Conservation (phyloP, 1,284 basidiomycete species). For the Boletus nobilissimus region DNA sequence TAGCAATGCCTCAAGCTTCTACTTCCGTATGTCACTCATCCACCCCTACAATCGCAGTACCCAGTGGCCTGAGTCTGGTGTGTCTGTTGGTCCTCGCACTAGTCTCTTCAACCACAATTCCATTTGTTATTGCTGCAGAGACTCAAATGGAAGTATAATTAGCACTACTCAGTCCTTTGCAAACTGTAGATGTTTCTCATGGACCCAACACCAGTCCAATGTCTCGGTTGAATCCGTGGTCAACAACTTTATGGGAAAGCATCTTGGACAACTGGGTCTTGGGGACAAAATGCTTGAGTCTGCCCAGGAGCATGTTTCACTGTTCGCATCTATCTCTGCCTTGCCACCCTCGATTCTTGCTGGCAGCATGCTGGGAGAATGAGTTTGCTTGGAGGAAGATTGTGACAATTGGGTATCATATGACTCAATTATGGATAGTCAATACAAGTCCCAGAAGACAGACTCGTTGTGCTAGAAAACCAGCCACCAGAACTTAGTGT, state of each 20-base stretch:
- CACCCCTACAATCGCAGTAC: constrained; percentile 55
- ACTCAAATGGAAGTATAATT: constrained; percentile 63
- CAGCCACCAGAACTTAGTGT: constrained; percentile 58
- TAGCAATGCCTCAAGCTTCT: constrained; percentile 80
- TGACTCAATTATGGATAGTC: constrained; percentile 73
- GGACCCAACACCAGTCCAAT: constrained; percentile 70
- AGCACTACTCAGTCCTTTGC: constrained; percentile 66
- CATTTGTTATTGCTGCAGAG: constrained; percentile 57
- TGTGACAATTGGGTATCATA: constrained; percentile 54
- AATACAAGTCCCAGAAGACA: constrained; percentile 30
- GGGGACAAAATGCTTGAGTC: constrained; percentile 91
- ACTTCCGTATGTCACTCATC: constrained; percentile 59
- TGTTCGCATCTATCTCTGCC: constrained; percentile 73
- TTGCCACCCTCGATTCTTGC: constrained; percentile 64
- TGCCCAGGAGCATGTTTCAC: constrained; percentile 64
- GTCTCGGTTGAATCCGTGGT: constrained; percentile 70
- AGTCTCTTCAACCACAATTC: constrained; percentile 76
- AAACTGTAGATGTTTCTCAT: constrained; percentile 65
- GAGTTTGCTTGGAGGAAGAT: constrained; percentile 26
- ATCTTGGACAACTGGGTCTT: constrained; percentile 75
- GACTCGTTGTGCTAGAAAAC: constrained; percentile 79
- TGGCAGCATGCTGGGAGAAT: constrained; percentile 35
- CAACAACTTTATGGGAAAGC: constrained; percentile 69
- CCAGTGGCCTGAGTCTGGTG: constrained; percentile 57
- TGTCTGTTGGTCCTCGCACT: constrained; percentile 72